Conservation (phyloP, 805 yeast species). For the Blastobotrys chiropterorum region DNA sequence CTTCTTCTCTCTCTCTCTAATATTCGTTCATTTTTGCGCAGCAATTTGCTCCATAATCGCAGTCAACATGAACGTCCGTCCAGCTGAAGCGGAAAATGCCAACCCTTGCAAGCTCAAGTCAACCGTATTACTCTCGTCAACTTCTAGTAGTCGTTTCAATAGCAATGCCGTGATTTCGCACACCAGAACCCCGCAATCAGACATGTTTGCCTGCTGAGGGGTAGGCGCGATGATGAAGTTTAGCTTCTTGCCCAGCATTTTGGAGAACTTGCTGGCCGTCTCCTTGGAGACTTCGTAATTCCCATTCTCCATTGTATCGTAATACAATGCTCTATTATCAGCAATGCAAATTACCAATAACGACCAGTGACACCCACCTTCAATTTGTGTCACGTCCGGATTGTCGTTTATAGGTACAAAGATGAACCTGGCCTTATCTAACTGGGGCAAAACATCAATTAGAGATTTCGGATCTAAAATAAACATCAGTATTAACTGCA, state of each 20-base stretch:
- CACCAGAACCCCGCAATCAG: conserved; percentile 44
- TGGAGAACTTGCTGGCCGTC: conserved; percentile 30
- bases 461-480: conserved; percentile 32
- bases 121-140: conserved; percentile 17
- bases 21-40: background rate
- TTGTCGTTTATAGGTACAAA: conserved; percentile 67
- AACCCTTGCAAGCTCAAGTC: conserved; percentile 33
- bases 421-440: conserved; percentile 42
- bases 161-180: conserved; percentile 28
- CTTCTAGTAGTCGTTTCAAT: conserved; percentile 19
- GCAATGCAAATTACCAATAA: conserved; percentile 46
- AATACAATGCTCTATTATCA: conserved; percentile 45
- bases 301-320: conserved; percentile 51
- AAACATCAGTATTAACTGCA: too few species aligned
- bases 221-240: conserved; percentile 32
- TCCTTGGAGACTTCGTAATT: conserved; percentile 35
- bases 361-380: conserved; percentile 77
- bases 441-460: conserved; percentile 40
- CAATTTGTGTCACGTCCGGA: conserved; percentile 46
- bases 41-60: conserved; percentile 9
- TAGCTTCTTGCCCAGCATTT: conserved; percentile 22
- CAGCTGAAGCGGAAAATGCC: conserved; percentile 34
- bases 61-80: conserved; percentile 27
- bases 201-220: conserved; percentile 44
- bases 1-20: too few species aligned